Evolutionary conservation across 495 filamentous ascomycete species (phyloP).

Genomic region (Amphirosellinia nigrospora): DNA sequence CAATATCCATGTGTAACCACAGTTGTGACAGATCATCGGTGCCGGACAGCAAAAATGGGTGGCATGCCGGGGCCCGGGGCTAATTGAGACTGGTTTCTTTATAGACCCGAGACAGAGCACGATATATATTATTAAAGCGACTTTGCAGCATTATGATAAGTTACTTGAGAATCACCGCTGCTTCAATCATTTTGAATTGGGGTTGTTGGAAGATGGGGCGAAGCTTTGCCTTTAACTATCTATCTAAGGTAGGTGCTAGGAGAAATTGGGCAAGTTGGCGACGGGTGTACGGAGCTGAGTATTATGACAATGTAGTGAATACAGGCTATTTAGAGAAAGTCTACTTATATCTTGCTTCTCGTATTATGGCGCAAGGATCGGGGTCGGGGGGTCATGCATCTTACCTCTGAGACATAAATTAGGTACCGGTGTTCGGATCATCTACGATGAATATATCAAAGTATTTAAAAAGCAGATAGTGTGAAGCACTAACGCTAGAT

Average conservation of each 20-base stretch:
- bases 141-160: neutral
- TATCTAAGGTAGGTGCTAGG: neutral
- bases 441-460: no score
- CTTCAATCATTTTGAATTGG: neutral
- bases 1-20: conserved; percentile 62
- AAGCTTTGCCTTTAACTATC: no score
- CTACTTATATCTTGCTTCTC: neutral
- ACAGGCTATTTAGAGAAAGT: conserved; percentile 1
- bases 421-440: no score
- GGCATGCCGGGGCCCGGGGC: no score
- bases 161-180: neutral
- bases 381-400: neutral
- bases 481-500: neutral
- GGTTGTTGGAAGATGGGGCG: neutral
- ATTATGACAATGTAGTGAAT: neutral
- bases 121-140: neutral
- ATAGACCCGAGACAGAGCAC: neutral
- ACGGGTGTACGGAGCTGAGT: no score
- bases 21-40: conserved; percentile 68
- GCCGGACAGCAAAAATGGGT: no score
- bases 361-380: neutral
- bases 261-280: neutral
- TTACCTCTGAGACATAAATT: neutral
- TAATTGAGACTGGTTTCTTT: conserved; percentile 53
- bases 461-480: neutral